Base-by-base conservation (phyloP, 208 protist genomes). In the Acanthamoeba quina region DNA sequence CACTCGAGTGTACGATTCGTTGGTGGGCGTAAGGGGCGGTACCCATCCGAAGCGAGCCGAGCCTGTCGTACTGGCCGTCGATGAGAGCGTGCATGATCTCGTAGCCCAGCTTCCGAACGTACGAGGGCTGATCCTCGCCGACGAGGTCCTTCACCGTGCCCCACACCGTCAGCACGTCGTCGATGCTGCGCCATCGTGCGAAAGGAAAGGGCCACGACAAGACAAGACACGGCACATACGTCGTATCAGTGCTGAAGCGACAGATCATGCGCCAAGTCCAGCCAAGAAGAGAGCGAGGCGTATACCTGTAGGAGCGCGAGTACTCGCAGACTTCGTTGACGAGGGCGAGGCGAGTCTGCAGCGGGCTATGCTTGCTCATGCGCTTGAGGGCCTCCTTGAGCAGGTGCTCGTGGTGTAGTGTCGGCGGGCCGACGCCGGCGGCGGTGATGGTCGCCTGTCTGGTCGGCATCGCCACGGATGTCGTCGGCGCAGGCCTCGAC, bases 311-410 rank as follows among this genome's bases (percentile, higher is more conserved):
- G 21, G 62, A 52, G 88, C 64, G 58, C 13, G 64, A 31, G 62
- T 64, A 92, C 31, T 92, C 88, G 52, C 88, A 92, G 41, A 92
- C 15, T 34, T 92, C 88, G 44, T 92, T 92, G 88, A 78, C 66
- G 26, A 92, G 52, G 17, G 37, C 37, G 7, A 92, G 88, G 0
- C 88, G 58, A 15, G 88, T 78, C 47, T 92, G 88, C 11, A 92
- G 21, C 15, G 88, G 60, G 47, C 44, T 70, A 19, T 37, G 24
- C 47, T 56, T 49, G 62, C 10, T 49, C 62, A 92, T 92, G 9
- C 62, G 24, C 41, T 60, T 49, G 31, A 92, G 66, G 7, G 88
- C 56, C 26, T 92, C 88, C 26, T 92, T 52, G 58, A 92, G 66
- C 52, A 92, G 37, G 29, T 78, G 34, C 60, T 92, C 88, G 29